These are phyloP conservation scores for Monosporascus cannonballus DNA, from an alignment of 2,329 filamentous ascomycete species.

Conservation along the genomic window DNA sequence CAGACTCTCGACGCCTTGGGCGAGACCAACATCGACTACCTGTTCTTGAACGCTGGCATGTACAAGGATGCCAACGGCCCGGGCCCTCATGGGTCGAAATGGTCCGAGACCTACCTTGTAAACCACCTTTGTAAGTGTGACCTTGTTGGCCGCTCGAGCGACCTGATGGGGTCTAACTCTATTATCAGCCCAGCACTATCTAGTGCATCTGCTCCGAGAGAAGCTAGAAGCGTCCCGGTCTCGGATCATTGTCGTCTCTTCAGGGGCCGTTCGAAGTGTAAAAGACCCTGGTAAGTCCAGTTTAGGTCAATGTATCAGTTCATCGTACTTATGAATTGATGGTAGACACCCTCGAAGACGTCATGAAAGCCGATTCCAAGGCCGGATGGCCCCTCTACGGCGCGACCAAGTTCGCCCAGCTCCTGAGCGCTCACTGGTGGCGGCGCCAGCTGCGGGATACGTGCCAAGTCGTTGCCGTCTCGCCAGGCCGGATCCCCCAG, in stretches of 20 bases:
- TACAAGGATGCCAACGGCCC: conserved; percentile 28
- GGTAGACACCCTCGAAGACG: conserved; percentile 17
- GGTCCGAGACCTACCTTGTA: conserved; percentile 44
- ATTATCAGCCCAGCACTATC: conserved; percentile 44
- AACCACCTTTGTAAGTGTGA: conserved; percentile 42
- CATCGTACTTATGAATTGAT: background rate
- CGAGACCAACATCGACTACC: conserved; percentile 36
- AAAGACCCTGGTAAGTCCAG: conserved; percentile 28
- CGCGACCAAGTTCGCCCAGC: conserved; percentile 43
- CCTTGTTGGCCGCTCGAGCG: background rate
- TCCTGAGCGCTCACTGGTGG: conserved; percentile 50
- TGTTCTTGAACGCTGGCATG: conserved; percentile 45
- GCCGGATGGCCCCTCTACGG: conserved; percentile 29
- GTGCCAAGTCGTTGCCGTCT: conserved; percentile 45
- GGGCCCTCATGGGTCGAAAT: conserved; percentile 36
- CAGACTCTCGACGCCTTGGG: conserved; percentile 36
- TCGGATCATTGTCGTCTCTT: conserved; percentile 45
- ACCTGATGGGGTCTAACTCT: conserved; percentile 2
- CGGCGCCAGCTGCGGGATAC: conserved; percentile 40
- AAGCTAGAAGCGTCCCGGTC: conserved; percentile 40
- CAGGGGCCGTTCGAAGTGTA: conserved; percentile 38
- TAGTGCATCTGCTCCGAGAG: conserved; percentile 41
- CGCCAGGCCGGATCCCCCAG: conserved; percentile 44
- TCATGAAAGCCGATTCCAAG: conserved; percentile 30
- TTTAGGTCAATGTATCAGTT: background rate